A percentile compares a stretch with the other conserved stretches of the same genome.
These are phyloP conservation scores for Xanthoconium separans DNA, from an alignment of 1,284 basidiomycete species.

Conservation along the genomic window DNA sequence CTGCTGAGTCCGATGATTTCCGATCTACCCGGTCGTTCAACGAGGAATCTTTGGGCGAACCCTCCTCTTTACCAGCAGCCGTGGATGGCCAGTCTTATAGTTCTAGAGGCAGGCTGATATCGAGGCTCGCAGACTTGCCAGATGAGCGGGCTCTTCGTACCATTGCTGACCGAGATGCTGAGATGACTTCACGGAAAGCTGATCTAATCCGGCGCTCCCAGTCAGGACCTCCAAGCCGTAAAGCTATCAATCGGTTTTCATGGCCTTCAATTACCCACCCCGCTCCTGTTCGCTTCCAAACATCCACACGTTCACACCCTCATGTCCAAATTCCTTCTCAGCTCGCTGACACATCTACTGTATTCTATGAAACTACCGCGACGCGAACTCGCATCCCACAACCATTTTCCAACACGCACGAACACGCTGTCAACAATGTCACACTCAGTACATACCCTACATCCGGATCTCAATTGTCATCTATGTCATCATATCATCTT, in stretches of 20 bases:
- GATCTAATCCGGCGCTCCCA: constrained; percentile 42
- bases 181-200: constrained; percentile 28
- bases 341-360: constrained; percentile 45
- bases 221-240: constrained; percentile 39
- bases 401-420: constrained; percentile 16
- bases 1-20: constrained; percentile 63
- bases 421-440: constrained; percentile 23
- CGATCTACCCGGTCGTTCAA: constrained; percentile 61
- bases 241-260: constrained; percentile 34
- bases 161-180: constrained; percentile 23
- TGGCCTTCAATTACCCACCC: constrained; percentile 37
- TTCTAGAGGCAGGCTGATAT: constrained; percentile 28
- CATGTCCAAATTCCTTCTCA: constrained; percentile 31
- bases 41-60: constrained; percentile 37
- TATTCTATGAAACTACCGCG: constrained; percentile 57
- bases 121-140: constrained; percentile 11
- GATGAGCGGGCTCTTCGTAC: constrained; percentile 13
- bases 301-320: constrained; percentile 34
- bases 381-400: constrained; percentile 28
- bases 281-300: constrained; percentile 38
- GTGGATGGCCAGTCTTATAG: constrained; percentile 7
- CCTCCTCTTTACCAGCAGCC: constrained; percentile 13
- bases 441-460: constrained; percentile 39
- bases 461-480: constrained; percentile 42
- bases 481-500: constrained; percentile 32